Evolutionary conservation across 2,329 filamentous ascomycete species (phyloP).

Genomic region (Penicillium italicum): DNA sequence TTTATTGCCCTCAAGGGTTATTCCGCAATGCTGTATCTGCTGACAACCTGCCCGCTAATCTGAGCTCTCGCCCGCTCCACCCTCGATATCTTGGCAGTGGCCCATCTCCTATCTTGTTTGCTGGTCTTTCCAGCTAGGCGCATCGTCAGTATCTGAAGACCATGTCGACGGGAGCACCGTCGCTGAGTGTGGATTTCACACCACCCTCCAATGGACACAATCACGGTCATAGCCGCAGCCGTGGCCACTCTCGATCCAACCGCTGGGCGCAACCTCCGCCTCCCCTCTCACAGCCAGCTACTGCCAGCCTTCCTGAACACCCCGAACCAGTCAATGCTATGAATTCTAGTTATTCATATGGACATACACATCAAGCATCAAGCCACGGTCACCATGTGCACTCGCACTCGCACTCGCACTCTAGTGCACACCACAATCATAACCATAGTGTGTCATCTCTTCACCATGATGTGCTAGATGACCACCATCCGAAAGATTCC

Average conservation of each 20-base stretch:
- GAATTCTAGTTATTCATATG: constrained; percentile 22
- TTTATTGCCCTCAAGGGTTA: background rate
- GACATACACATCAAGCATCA: constrained; percentile 24
- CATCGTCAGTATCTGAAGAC: constrained; percentile 12
- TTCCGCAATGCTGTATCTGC: background rate
- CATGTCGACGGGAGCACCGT: constrained; percentile 36
- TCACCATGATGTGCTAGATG: constrained; percentile 7
- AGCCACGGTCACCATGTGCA: constrained; percentile 33
- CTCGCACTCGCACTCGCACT: constrained; percentile 40
- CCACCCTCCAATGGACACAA: constrained; percentile 26
- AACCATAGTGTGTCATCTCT: constrained; percentile 22
- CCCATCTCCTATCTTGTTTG: constrained; percentile 9
- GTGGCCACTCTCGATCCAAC: constrained; percentile 35
- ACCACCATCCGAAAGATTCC: background rate
- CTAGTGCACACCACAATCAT: constrained; percentile 32
- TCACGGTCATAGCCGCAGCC: constrained; percentile 27
- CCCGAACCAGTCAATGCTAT: constrained; percentile 12
- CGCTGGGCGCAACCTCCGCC: constrained; percentile 30
- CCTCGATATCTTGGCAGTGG: constrained; percentile 13
- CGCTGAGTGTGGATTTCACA: constrained; percentile 30
- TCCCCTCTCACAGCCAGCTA: constrained; percentile 23
- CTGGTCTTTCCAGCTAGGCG: constrained; percentile 9
- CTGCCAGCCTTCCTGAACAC: constrained; percentile 19
- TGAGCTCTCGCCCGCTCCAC: constrained; percentile 3
- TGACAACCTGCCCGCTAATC: constrained; percentile 1